Conservation (phyloP, 176 grass and related monocot species). For the Ampelocalamus luodianensis region DNA sequence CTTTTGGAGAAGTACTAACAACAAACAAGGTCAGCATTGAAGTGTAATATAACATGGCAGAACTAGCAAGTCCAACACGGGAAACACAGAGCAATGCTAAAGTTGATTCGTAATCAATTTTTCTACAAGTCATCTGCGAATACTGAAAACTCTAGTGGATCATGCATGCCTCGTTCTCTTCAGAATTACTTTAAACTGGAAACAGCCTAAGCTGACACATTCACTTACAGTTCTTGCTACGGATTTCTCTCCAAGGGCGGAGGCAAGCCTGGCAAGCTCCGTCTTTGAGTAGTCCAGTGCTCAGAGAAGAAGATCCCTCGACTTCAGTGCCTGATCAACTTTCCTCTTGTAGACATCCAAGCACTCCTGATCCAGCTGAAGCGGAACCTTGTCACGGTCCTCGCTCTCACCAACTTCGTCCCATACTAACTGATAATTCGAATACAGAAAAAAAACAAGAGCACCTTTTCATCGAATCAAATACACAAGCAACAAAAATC, state of each 20-base stretch:
- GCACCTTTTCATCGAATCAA: not conserved
- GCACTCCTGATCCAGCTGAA: slow-evolving; percentile 65
- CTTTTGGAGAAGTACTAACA: slow-evolving; percentile 5
- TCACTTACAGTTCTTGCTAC: slow-evolving; percentile 48
- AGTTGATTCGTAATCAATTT: not conserved
- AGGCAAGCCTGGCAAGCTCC: slow-evolving; percentile 57
- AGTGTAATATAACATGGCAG: not conserved
- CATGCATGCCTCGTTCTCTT: slow-evolving; percentile 13
- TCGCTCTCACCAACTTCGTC: slow-evolving; percentile 52
- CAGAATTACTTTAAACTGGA: not conserved
- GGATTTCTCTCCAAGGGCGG: slow-evolving; percentile 62
- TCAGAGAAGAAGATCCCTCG: slow-evolving; percentile 56
- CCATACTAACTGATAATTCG: slow-evolving; percentile 45
- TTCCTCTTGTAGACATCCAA: slow-evolving; percentile 57
- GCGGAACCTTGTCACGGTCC: slow-evolving; percentile 46
- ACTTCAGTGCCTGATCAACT: slow-evolving; percentile 52
- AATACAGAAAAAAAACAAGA: not conserved
- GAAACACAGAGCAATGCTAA: not conserved
- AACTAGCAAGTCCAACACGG: not conserved
- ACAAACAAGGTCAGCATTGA: not conserved
- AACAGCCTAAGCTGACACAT: slow-evolving; percentile 1
- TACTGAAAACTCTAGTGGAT: not conserved
- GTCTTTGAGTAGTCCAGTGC: slow-evolving; percentile 55
- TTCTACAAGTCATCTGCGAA: not conserved
- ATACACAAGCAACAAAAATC: not conserved